phyloP scores from a whole-genome alignment of 2,329 filamentous ascomycete species.

The Arthrobotrys conoides region DNA sequence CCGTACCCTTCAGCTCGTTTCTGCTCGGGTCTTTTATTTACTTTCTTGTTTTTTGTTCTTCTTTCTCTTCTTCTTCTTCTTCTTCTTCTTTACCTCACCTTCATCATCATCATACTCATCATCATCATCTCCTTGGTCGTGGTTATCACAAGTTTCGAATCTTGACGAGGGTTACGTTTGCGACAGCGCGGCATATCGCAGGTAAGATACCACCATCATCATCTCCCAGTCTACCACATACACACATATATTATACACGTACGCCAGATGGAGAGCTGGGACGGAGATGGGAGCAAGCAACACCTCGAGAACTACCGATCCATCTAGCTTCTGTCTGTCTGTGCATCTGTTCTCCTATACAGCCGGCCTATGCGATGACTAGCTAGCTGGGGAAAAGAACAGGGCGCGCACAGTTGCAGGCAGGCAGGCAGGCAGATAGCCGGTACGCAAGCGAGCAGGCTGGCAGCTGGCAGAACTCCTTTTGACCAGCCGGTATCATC shows the following conservation, averaged over 20 bases:
- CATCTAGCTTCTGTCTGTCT: not conserved
- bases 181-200: slow-evolving; percentile 17
- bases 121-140: not conserved
- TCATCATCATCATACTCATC: not conserved
- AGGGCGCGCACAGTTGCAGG: not conserved
- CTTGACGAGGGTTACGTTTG: slow-evolving; percentile 8
- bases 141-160: not conserved
- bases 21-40: not conserved
- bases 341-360: not conserved
- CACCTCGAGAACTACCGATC: not conserved
- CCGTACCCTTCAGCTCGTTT: slow-evolving; percentile 6
- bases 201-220: not conserved
- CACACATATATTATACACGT: not conserved
- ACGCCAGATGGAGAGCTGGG: not conserved
- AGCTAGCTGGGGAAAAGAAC: not conserved
- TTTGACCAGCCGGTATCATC: no score
- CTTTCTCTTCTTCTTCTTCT: not conserved
- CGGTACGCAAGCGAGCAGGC: not conserved
- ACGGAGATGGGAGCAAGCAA: not conserved
- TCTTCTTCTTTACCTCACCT: not conserved
- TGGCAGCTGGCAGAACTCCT: not conserved
- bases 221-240: not conserved
- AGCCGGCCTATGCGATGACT: not conserved
- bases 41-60: slow-evolving; percentile 4
- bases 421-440: not conserved